Evolutionary conservation across 148 eudicot species (phyloP).

Genomic region (Rhododendron molle): DNA sequence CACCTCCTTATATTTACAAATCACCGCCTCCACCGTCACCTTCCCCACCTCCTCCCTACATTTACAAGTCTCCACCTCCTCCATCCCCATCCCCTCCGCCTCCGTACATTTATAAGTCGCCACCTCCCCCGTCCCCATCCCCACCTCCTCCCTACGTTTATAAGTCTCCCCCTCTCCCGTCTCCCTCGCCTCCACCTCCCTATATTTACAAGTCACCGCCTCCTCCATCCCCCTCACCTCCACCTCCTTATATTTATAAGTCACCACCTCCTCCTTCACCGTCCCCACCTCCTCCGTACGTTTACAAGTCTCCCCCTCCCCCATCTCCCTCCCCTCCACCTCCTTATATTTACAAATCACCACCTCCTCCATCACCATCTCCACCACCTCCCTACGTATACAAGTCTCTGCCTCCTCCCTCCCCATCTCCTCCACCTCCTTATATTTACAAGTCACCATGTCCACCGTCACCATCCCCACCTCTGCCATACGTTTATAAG

Average conservation of each 20-base stretch:
- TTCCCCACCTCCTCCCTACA: neutral
- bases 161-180: neutral
- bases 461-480: slow-evolving; percentile 3
- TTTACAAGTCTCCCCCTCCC: too few relatives aligned
- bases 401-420: slow-evolving; percentile 9
- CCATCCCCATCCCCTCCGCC: neutral
- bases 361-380: too few relatives aligned
- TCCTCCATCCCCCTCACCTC: neutral
- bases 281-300: too few relatives aligned
- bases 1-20: neutral
- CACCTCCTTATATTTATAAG: neutral
- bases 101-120: neutral
- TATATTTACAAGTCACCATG: slow-evolving; percentile 1
- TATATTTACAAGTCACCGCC: neutral
- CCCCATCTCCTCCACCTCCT: neutral
- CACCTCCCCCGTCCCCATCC: neutral
- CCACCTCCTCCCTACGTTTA: neutral
- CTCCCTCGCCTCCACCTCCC: neutral
- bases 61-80: slow-evolving; percentile 12
- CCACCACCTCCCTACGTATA: neutral
- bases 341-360: too few relatives aligned
- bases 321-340: too few relatives aligned
- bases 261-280: too few relatives aligned
- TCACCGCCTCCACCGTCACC: neutral
- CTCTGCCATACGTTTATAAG: slow-evolving; percentile 14